Percentiles rank a stretch among this genome's conserved stretches.
Evolutionary conservation across 306 rosid species (phyloP).

Genomic region (Psophocarpus tetragonolobus): DNA sequence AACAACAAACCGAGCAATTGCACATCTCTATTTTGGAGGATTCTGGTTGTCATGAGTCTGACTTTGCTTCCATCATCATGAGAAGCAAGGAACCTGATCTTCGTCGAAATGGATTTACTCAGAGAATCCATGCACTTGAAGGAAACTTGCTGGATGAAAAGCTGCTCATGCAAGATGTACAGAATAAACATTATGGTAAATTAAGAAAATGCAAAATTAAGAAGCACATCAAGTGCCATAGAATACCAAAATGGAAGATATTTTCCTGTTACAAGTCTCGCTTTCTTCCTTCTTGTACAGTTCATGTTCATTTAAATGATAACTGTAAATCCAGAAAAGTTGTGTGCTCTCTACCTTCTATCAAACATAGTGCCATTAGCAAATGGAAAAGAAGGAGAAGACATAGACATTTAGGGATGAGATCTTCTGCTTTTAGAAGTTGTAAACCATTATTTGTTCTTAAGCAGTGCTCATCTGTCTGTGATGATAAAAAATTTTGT

Average conservation of each 20-base stretch:
- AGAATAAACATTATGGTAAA: slow-evolving; percentile 23
- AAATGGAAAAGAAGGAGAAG: slow-evolving; percentile 31
- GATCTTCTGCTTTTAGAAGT: slow-evolving; percentile 19
- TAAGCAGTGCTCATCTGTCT: slow-evolving; percentile 46
- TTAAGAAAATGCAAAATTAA: slow-evolving; percentile 33
- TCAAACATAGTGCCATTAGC: slow-evolving; percentile 23
- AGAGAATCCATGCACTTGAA: slow-evolving; percentile 69
- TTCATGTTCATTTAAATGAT: background rate
- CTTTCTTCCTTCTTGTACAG: slow-evolving; percentile 38
- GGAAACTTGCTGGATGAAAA: slow-evolving; percentile 48
- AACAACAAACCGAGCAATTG: slow-evolving; percentile 34
- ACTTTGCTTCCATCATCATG: slow-evolving; percentile 54
- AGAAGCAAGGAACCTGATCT: slow-evolving; percentile 56
- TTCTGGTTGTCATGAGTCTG: slow-evolving; percentile 39
- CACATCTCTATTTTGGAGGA: slow-evolving; percentile 45
- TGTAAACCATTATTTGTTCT: slow-evolving; percentile 46
- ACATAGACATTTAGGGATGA: slow-evolving; percentile 5
- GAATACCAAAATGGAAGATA: slow-evolving; percentile 37
- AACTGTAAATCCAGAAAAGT: slow-evolving; percentile 28
- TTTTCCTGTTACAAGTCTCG: slow-evolving; percentile 29
- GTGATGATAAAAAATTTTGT: slow-evolving; percentile 34
- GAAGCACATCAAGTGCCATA: slow-evolving; percentile 39
- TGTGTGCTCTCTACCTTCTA: slow-evolving; percentile 36
- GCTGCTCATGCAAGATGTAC: slow-evolving; percentile 37
- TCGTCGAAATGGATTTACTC: slow-evolving; percentile 64